phyloP scores from a whole-genome alignment of 768 basidiomycete species.

The Leccinum truebloodii region DNA sequence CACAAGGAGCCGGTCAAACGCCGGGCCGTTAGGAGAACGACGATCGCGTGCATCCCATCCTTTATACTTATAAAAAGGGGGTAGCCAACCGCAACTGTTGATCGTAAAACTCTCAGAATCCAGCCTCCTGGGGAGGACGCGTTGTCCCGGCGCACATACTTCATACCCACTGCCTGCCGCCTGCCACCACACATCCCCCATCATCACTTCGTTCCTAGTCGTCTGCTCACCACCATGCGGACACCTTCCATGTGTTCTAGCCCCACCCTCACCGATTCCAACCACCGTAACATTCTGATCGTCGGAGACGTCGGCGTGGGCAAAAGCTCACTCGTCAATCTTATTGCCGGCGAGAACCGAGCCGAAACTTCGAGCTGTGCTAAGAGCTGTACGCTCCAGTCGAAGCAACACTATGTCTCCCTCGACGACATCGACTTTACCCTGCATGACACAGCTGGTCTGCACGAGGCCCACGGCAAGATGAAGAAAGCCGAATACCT shows the following conservation, averaged over 20 bases:
- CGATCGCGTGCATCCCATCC: conserved; percentile 2
- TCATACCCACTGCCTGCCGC: neutral
- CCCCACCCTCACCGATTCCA: conserved; percentile 9
- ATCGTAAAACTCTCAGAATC: neutral
- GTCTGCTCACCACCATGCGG: conserved; percentile 10
- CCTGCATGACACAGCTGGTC: conserved; percentile 30
- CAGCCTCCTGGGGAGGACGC: conserved; percentile 5
- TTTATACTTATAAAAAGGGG: conserved; percentile 11
- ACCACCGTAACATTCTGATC: conserved; percentile 28
- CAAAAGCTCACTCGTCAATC: conserved; percentile 46
- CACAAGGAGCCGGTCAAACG: conserved; percentile 4
- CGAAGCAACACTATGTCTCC: conserved; percentile 20
- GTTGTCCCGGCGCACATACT: neutral
- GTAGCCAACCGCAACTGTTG: too few relatives aligned
- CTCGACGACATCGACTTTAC: conserved; percentile 21
- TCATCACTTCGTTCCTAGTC: conserved; percentile 1
- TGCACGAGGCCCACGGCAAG: conserved; percentile 28
- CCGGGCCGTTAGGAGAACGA: conserved; percentile 1
- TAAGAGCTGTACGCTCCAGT: conserved; percentile 39
- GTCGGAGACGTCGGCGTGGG: conserved; percentile 32
- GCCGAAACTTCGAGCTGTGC: conserved; percentile 34
- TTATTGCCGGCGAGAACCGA: conserved; percentile 29
- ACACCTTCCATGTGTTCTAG: conserved; percentile 17
- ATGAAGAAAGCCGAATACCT: conserved; percentile 27
- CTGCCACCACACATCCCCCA: neutral